Base-by-base conservation (phyloP, 352 stramenopile genomes). In the Globisporangium takayamanum region DNA sequence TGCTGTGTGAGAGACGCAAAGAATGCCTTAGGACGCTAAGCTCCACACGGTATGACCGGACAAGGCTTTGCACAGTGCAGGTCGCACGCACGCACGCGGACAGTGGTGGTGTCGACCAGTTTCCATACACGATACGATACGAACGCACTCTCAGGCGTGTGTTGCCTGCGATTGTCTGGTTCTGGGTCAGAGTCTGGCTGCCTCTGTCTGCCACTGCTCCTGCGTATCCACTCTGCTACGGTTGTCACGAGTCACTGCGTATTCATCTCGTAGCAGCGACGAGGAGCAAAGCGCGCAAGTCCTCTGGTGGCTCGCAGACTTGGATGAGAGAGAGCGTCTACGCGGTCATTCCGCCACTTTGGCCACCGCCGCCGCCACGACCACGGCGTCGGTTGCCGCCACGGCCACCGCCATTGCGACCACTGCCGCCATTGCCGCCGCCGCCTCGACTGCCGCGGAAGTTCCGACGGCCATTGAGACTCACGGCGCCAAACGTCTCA, bases 401-500 rank as follows among this genome's bases (percentile, higher is more conserved):
- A 5, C 67, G 57, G 41, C 58, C 50, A 55, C 74, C 68, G 52
- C 75, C 71, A 63, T 70, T 61, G 58, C 73, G 63, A 48, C 74
- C 39, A 10, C 66, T 46, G 25, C 70, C 55, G 26, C 63, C 62
- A 22, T 70, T 33, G 20, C 74, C 72, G 39, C 80, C 70, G 26
- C 78, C 76, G 16, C 80, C 67, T 57, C 71, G 74, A 5, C 73
- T 70, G 28, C 81, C 77, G 57, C 85, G 81, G 55, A 88, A 90
- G 59, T 79, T 84, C 42, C 85, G 78, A n/a, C 86, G 84, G 60
- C 92, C 88, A 74, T 91, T 89, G 22, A 96, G 65, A 18, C 87
- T 83, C 14, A 92, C 86, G 3, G 85, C 87, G 15, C 87, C 87
- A 55, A 96, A 96, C 1, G 87, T 96, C 66, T 96, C 87, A 15